Conservation (phyloP, 352 stramenopile genomes). For the Albugo candida region DNA sequence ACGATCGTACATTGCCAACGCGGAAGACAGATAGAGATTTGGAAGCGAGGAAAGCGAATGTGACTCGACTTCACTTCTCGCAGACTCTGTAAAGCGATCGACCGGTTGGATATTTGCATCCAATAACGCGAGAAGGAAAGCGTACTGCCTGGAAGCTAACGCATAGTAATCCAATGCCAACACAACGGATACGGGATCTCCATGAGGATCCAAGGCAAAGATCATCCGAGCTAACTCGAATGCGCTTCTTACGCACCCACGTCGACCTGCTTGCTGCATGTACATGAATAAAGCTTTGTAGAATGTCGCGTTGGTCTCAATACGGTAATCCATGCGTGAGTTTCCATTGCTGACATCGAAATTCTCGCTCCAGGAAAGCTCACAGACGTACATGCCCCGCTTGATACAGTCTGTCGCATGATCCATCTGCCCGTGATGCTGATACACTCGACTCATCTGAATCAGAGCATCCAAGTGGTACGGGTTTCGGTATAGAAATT, state of each 20-base stretch:
- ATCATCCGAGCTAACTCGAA: conserved; percentile 67
- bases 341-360: conserved; percentile 67
- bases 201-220: conserved; percentile 48
- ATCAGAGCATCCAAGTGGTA: conserved; percentile 73
- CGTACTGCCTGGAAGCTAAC: conserved; percentile 49
- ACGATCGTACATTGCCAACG: conserved; percentile 36
- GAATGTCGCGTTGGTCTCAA: conserved; percentile 58
- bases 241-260: conserved; percentile 64
- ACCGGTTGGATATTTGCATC: conserved; percentile 35
- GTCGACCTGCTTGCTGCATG: conserved; percentile 67
- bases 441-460: conserved; percentile 75
- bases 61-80: no score
- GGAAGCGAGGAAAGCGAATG: conserved; percentile 7
- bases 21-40: conserved; percentile 57
- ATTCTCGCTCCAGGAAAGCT: conserved; percentile 65
- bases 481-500: conserved; percentile 66
- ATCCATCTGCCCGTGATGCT: conserved; percentile 78
- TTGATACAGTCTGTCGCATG: conserved; percentile 71
- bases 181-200: conserved; percentile 64
- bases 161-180: conserved; percentile 74
- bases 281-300: conserved; percentile 59
- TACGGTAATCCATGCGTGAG: conserved; percentile 62
- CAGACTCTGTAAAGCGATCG: conserved; percentile 19
- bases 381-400: conserved; percentile 63
- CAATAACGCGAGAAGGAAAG: conserved; percentile 53